Base-by-base conservation (phyloP, 202 grass and related monocot species). In the Dendrocalamus latiflorus region DNA sequence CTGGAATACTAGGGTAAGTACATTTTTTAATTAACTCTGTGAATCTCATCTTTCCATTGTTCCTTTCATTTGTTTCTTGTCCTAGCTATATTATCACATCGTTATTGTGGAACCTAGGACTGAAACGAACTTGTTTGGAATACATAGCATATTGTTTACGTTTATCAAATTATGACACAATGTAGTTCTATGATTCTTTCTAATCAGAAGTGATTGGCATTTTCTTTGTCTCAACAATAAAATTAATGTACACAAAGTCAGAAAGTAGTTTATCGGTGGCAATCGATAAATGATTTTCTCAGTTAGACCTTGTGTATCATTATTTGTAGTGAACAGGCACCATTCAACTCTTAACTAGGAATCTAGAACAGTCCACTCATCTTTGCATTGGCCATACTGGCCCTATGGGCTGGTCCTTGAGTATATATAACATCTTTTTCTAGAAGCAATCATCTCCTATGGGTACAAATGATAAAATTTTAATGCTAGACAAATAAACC, bases 1-100 rank as follows among this genome's bases (percentile, higher is more conserved):
- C 91, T 48, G 97, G 89, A 65, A 94, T 99, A 84, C 88, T 99
- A 73, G 84, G 91, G 97, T 99, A 74, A 82, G 86, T 92, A 67
- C 56, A 75, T 3, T 5, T 77, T 63, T 39, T 33, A 41, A 16
- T 76, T 48, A 74, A 41, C 33, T 75, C 33, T 42, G 33, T 24
- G 13, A 55, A 60, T 57, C 34, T 69, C 15, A 8, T 38, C 74
- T 4, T 74, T 56, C n/a, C 11, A 5, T 57, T 68, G 44, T 64
- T 68, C 1, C 37, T 68, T 68, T 49, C 5, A 66, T 76, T 69
- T 43, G 11, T 24, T 75, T 86, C 67, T 63, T 83, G 37, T 62
- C 5, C 5, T 8, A 39, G 16, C 72, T 78, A 9, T 59, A 47
- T 45, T 53, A 59, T 81, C 10, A 2, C 36, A 37, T 79, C 1